A percentile compares a stretch with the other conserved stretches of the same genome.
These are phyloP conservation scores for Cornus suecica DNA, from an alignment of 148 eudicot genomes.

Conservation along the genomic window DNA sequence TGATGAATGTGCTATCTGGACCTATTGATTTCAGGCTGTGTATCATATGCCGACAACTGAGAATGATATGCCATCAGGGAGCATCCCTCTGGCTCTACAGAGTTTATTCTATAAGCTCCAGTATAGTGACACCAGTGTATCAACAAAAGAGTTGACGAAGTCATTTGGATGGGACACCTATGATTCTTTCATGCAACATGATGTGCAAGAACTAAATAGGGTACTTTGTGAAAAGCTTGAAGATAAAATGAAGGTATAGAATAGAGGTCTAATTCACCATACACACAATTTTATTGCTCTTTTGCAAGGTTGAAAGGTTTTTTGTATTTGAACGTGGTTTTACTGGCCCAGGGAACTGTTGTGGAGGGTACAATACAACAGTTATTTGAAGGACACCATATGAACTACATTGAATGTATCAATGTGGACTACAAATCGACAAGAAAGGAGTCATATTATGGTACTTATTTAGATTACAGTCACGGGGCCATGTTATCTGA, in stretches of 20 bases:
- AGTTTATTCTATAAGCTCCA: constrained; percentile 35
- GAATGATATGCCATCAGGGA: constrained; percentile 33
- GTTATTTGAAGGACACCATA: constrained; percentile 32
- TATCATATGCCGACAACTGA: constrained; percentile 35
- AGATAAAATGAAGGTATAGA: constrained; percentile 28
- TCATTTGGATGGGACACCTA: constrained; percentile 34
- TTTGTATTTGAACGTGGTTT: constrained; percentile 8
- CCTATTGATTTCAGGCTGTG: constrained; percentile 24
- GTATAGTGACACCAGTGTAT: constrained; percentile 27
- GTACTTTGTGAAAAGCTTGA: constrained; percentile 37
- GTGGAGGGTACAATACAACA: constrained; percentile 28
- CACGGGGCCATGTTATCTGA: background rate
- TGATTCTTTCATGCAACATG: constrained; percentile 34
- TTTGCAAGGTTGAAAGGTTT: background rate
- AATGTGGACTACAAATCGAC: constrained; percentile 49
- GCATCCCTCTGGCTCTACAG: constrained; percentile 35
- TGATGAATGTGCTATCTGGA: background rate
- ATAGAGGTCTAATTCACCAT: background rate
- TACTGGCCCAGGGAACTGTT: constrained; percentile 29
- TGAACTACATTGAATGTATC: constrained; percentile 35
- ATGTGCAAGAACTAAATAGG: constrained; percentile 35
- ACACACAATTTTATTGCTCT: background rate
- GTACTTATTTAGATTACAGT: constrained; percentile 20
- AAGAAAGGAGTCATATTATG: constrained; percentile 53
- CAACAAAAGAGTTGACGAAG: constrained; percentile 35